These are phyloP conservation scores for Saccharum spontaneum DNA, from an alignment of 176 grass and related monocot genomes.

Conservation along the genomic window DNA sequence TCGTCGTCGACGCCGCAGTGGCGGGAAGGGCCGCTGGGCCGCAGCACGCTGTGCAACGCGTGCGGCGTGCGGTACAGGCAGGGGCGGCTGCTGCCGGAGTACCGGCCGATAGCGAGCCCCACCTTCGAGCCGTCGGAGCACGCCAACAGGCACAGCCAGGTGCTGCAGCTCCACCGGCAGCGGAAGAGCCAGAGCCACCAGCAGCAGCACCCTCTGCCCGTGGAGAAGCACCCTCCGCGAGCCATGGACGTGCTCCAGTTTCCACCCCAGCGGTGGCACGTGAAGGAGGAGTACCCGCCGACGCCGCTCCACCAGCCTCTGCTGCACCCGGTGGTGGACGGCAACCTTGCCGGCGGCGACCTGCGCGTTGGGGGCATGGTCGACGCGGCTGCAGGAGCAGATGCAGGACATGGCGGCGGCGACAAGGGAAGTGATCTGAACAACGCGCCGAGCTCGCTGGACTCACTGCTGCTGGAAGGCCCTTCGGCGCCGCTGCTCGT, in stretches of 20 bases:
- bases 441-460: conserved; percentile 15
- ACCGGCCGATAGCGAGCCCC: conserved; percentile 74
- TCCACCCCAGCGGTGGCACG: background rate
- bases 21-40: conserved; percentile 77
- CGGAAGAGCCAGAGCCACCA: background rate
- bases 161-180: conserved; percentile 53
- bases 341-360: background rate
- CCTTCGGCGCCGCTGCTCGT: conserved; percentile 31
- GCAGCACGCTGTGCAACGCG: conserved; percentile 84
- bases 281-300: background rate
- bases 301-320: background rate
- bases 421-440: background rate
- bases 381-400: background rate
- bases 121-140: conserved; percentile 62
- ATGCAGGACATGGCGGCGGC: background rate
- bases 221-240: background rate
- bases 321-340: background rate
- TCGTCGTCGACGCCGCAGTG: conserved; percentile 79
- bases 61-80: conserved; percentile 75
- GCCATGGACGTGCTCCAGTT: background rate
- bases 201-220: background rate
- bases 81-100: conserved; percentile 78
- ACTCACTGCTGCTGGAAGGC: conserved; percentile 39
- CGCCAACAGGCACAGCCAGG: conserved; percentile 67
- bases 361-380: background rate